Percentiles rank a stretch among this genome's conserved stretches.
These are phyloP conservation scores for Melocanna baccifera DNA, from an alignment of 176 grass and related monocot species.

Conservation along the genomic window DNA sequence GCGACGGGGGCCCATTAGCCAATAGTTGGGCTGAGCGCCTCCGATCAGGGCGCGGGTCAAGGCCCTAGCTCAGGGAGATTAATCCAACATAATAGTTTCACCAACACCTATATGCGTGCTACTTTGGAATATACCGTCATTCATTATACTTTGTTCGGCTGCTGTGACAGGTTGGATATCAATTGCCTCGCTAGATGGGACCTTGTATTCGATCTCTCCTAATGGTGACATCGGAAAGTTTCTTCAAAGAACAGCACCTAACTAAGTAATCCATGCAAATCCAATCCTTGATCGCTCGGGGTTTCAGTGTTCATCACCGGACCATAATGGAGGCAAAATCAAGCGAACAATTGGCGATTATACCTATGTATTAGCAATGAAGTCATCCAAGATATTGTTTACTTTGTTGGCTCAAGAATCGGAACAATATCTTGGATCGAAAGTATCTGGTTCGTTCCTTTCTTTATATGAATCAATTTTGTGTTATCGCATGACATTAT, in stretches of 20 bases:
- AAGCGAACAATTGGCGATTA: conserved; percentile 38
- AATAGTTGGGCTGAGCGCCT: too few relatives aligned
- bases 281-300: conserved; percentile 74
- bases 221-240: conserved; percentile 58
- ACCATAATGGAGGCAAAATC: conserved; percentile 60
- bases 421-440: conserved; percentile 75
- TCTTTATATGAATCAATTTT: conserved; percentile 9
- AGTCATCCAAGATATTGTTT: conserved; percentile 47
- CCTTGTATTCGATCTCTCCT: conserved; percentile 69
- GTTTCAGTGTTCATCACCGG: conserved; percentile 56
- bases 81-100: too few relatives aligned
- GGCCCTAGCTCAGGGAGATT: too few relatives aligned
- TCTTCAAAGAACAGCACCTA: conserved; percentile 45
- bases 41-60: too few relatives aligned
- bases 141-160: conserved; percentile 17
- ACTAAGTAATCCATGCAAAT: conserved; percentile 57
- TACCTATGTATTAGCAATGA: conserved; percentile 58
- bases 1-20: too few relatives aligned
- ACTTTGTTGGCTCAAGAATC: conserved; percentile 63
- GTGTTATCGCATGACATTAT: not conserved
- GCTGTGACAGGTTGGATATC: conserved; percentile 76
- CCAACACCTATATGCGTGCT: not conserved
- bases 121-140: not conserved
- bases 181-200: conserved; percentile 78
- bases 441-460: conserved; percentile 53